Conservation (phyloP, 352 stramenopile species). For the Saprolegnia diclina region DNA sequence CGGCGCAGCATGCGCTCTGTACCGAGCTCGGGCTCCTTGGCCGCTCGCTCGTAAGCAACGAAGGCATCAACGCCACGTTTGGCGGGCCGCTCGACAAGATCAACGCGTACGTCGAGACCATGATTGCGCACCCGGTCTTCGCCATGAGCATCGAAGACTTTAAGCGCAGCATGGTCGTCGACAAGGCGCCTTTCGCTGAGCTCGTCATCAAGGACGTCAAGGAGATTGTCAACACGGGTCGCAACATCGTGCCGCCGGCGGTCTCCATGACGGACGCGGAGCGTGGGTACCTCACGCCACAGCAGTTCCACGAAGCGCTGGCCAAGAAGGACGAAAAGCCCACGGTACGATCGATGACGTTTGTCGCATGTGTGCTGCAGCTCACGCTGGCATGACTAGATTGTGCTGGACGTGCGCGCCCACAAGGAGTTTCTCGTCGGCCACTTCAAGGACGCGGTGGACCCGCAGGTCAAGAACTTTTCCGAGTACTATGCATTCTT, state of each 20-base stretch:
- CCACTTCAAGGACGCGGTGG: slow-evolving; percentile 59
- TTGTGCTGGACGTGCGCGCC: slow-evolving; percentile 56
- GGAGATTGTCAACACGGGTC: slow-evolving; percentile 67
- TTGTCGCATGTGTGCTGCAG: neutral
- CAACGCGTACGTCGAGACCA: slow-evolving; percentile 59
- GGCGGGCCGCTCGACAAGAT: slow-evolving; percentile 41
- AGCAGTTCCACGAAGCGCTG: slow-evolving; percentile 71
- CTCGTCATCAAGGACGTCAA: slow-evolving; percentile 72
- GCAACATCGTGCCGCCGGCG: slow-evolving; percentile 43
- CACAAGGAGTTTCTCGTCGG: slow-evolving; percentile 66
- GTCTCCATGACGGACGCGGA: slow-evolving; percentile 52
- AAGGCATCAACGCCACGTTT: slow-evolving; percentile 81
- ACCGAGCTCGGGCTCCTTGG: slow-evolving; percentile 51
- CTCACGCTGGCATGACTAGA: neutral
- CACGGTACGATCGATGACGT: neutral
- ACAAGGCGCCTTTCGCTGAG: slow-evolving; percentile 45
- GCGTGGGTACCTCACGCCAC: slow-evolving; percentile 62
- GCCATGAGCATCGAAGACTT: slow-evolving; percentile 61
- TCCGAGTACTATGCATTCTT: slow-evolving; percentile 69
- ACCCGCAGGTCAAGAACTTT: slow-evolving; percentile 68
- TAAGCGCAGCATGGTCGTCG: slow-evolving; percentile 54
- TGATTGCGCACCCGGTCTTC: slow-evolving; percentile 47
- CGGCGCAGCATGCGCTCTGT: slow-evolving; percentile 49
- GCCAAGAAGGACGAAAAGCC: slow-evolving; percentile 41
- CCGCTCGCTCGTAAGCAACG: slow-evolving; percentile 68